Base-by-base conservation (phyloP, 345 rosid genomes). In the Leavenworthia alabamica region DNA sequence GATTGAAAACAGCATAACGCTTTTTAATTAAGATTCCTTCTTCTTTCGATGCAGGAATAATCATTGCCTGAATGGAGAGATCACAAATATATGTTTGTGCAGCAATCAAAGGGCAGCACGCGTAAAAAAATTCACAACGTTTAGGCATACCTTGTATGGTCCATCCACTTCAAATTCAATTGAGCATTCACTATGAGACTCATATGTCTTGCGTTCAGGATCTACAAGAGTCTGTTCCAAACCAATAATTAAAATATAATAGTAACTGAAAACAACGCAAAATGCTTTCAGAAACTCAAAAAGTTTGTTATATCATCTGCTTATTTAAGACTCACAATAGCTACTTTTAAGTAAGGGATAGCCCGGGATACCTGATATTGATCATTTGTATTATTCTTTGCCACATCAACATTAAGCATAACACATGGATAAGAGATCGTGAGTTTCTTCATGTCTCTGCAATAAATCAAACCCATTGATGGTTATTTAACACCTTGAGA, bases 131-230 rank as follows among this genome's bases (percentile, higher is more conserved):
- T 19, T 60, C 39, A 54, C 56, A 62, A 29, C 62, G 39, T 39
- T 54, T 47, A 60, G 50, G 19, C 60, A 69, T 84, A 88, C 98
- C 98, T 92, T 92, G 84, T 92, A 92, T 29, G 96, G 98, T 67
- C 98, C 98, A 82, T 92, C 98, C 70, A 92, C 98, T 82, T 92
- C 98, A 76, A 92, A 92, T 74, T 92, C 96, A 76, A 92, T 92
- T 49, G 98, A 92, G 80, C 98, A 92, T 80, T 92, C 98, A 61
- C 96, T 92, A 53, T 79, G 90, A 26, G 85, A 82, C 64, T 75
- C 65, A 69, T 92, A 92, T 43, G 78, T 81, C 75, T 92, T 92
- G 66, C 71, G 77, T 74, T 85, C 49, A 46, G 89, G 88, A 80
- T 92, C 93, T 20, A 58, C 71, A 24, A 92, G 96, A 17, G 91